Evolutionary conservation across 208 protist genomes (phyloP).

Genomic region (Crithidia expoeki): DNA sequence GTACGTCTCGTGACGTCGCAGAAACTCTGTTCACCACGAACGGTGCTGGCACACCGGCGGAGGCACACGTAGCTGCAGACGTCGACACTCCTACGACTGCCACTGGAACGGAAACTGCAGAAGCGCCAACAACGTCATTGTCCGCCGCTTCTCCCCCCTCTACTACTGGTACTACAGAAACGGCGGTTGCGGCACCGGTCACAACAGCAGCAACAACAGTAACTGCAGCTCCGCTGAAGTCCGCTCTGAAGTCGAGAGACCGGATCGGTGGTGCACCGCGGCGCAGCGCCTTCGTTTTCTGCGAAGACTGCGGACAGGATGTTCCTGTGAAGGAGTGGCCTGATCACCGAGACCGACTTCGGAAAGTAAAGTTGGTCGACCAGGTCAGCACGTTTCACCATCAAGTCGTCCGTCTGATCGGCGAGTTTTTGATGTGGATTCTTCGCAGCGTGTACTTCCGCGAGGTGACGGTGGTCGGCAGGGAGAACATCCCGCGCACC

Average conservation of each 20-base stretch:
- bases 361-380: constrained; percentile 58
- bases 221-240: constrained; percentile 19
- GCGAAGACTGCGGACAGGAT: constrained; percentile 61
- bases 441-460: constrained; percentile 92
- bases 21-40: neutral
- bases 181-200: neutral
- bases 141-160: neutral
- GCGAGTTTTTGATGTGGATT: constrained; percentile 86
- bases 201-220: neutral
- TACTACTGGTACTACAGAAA: neutral
- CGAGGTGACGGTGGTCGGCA: constrained; percentile 88
- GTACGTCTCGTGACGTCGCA: neutral
- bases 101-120: too few species aligned
- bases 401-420: constrained; percentile 60
- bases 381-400: constrained; percentile 60
- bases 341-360: constrained; percentile 74
- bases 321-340: constrained; percentile 77
- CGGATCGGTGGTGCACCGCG: constrained; percentile 44
- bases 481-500: constrained; percentile 86
- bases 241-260: constrained; percentile 43
- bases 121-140: neutral
- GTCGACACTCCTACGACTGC: neutral
- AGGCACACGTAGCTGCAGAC: neutral
- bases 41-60: neutral
- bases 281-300: constrained; percentile 49